Conservation (phyloP, 2,329 filamentous ascomycete species). For the Colletotrichum sp. region DNA sequence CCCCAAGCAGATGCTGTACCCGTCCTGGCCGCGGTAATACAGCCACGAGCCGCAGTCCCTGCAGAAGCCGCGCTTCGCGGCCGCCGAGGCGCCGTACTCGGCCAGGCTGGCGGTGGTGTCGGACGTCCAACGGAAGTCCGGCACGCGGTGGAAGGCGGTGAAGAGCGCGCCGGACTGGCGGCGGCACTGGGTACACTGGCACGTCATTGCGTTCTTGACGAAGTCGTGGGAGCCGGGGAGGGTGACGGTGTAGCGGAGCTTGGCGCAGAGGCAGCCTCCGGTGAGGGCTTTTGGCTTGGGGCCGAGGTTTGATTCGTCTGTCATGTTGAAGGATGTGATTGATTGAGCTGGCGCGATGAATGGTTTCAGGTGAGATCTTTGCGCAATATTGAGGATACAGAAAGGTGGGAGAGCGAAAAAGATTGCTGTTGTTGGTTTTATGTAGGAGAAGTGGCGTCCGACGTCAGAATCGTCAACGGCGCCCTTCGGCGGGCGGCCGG, state of each 20-base stretch:
- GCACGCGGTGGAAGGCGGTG: constrained; percentile 44
- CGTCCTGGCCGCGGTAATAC: constrained; percentile 43
- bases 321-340: background rate
- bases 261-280: constrained; percentile 58
- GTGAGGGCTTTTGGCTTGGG: constrained; percentile 41
- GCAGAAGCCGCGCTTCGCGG: constrained; percentile 53
- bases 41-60: constrained; percentile 52
- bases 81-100: constrained; percentile 44
- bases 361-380: accelerated
- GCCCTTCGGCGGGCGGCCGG: background rate
- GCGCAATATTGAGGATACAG: accelerated
- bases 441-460: background rate
- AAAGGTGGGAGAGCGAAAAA: background rate
- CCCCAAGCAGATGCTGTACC: constrained; percentile 44
- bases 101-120: constrained; percentile 33
- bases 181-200: constrained; percentile 62
- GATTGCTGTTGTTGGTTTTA: background rate
- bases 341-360: background rate
- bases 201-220: constrained; percentile 46
- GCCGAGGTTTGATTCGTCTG: background rate
- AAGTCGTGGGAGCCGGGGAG: constrained; percentile 54
- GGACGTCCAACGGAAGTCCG: constrained; percentile 40
- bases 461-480: constrained; percentile 6
- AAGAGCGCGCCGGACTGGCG: constrained; percentile 54
- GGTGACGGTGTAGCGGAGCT: constrained; percentile 52